Evolutionary conservation across 768 basidiomycete genomes (phyloP).

Genomic region (Hydnomerulius pinastri): DNA sequence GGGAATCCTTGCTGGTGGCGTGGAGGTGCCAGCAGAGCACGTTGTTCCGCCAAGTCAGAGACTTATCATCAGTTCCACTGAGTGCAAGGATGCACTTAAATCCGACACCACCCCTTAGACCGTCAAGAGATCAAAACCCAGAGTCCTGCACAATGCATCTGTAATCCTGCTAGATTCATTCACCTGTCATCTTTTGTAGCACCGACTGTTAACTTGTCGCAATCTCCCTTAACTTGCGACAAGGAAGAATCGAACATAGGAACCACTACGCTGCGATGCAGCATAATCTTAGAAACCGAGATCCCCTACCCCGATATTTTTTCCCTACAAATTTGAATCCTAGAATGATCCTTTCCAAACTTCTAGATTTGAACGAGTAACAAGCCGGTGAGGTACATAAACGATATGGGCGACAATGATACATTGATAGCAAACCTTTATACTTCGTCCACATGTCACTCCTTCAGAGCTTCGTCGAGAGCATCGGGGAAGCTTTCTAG

Average conservation of each 20-base stretch:
- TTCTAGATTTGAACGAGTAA: no score
- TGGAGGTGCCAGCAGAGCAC: slow-evolving; percentile 49
- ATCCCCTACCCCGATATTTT: no score
- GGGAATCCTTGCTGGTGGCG: slow-evolving; percentile 64
- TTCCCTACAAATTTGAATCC: no score
- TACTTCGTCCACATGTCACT: background rate
- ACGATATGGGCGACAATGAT: background rate
- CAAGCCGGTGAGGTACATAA: slow-evolving; percentile 6
- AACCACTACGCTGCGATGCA: no score
- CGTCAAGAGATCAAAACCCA: background rate
- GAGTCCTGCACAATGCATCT: background rate
- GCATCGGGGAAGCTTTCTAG: slow-evolving; percentile 31
- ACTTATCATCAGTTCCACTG: slow-evolving; percentile 31
- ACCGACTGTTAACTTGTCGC: slow-evolving; percentile 1
- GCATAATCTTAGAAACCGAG: no score
- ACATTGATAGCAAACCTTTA: background rate
- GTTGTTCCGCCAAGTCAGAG: slow-evolving; percentile 48
- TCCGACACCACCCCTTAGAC: background rate
- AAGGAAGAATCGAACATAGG: no score
- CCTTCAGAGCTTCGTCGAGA: slow-evolving; percentile 26
- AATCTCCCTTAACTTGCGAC: no score
- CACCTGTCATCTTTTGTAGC: slow-evolving; percentile 3
- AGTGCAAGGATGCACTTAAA: slow-evolving; percentile 5
- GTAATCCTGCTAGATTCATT: slow-evolving; percentile 16
- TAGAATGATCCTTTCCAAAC: no score